Evolutionary conservation across 2,329 filamentous ascomycete genomes (phyloP), one percentile per base, ranked within the genome.

Genomic region (Aspergillus tanneri): DNA sequence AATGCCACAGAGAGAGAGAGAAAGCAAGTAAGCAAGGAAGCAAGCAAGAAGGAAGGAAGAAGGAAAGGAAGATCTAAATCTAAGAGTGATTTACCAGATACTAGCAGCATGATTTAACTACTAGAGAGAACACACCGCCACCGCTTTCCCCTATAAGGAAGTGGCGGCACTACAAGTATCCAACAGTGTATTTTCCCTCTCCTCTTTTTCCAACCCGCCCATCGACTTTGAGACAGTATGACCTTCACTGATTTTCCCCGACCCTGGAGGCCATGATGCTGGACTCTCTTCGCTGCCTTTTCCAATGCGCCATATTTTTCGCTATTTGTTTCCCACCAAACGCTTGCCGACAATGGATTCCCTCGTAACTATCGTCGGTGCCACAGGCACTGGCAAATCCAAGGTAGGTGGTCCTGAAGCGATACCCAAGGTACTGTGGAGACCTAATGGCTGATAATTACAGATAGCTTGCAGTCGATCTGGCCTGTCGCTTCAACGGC

Each of bases 321-420:
- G 56, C 50, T 55, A 52, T 36, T 25, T 64, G 34, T 49, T 52
- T 37, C 37, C 50, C 23, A 44, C 48, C 30, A 53, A 54, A 55
- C 59, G 46, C 42, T 50, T 47, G 45, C 43, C 53, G 41, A 60
- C 52, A 32, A 70, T 68, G 63, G 59, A 70, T 47, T 87, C 90
- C 19, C 73, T 96, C 54, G 78, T 97, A 61, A 84, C 89, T 40
- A 81, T 97, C 52, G 78, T 96, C 40, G 92, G 92, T 58, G 88
- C 91, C 39, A 97, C 92, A 8, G 92, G 91, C 49, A 96, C 91
- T 1, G 92, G 92, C 53, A 96, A 95, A 72, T 95, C 90, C 30
- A 86, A 95, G 75, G 90, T 95, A 77, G 63, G 74, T 41, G 21
- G 23, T 45, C 40, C 7, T 23, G 16, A 5, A 30, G n/a, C 51